Evolutionary conservation across 108 stramenopile genomes (phyloP).

Genomic region (Skeletonema potamos): DNA sequence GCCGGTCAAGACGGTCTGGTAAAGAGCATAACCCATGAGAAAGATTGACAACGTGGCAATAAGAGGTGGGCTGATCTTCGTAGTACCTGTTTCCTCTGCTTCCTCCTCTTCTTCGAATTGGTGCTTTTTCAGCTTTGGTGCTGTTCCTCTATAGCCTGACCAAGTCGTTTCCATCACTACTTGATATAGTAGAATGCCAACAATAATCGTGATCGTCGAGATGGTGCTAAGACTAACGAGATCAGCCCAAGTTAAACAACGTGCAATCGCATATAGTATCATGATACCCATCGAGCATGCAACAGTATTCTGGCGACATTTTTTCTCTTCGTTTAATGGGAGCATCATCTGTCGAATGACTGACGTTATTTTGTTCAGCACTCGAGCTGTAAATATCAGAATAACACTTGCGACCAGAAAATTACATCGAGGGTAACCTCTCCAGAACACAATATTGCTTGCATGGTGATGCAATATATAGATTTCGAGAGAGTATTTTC

Average conservation of each 20-base stretch:
- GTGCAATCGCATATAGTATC: slow-evolving; percentile 12
- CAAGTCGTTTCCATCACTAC: slow-evolving; percentile 39
- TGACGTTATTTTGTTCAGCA: slow-evolving; percentile 24
- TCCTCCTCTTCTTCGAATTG: not conserved
- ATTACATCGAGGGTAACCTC: slow-evolving; percentile 52
- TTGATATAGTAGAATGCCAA: slow-evolving; percentile 37
- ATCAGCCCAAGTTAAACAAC: slow-evolving; percentile 8
- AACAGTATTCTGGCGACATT: slow-evolving; percentile 5
- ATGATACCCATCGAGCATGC: not conserved
- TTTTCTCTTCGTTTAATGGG: slow-evolving; percentile 28
- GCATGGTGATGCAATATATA: slow-evolving; percentile 86
- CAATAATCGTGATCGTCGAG: slow-evolving; percentile 20
- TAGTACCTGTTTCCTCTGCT: slow-evolving; percentile 15
- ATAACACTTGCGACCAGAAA: slow-evolving; percentile 18
- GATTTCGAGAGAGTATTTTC: slow-evolving; percentile 84
- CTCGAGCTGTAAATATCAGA: slow-evolving; percentile 18
- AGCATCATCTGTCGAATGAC: slow-evolving; percentile 37
- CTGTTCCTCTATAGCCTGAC: slow-evolving; percentile 10
- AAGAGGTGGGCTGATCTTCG: slow-evolving; percentile 37
- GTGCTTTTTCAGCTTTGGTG: not conserved
- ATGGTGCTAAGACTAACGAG: slow-evolving; percentile 18
- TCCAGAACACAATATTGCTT: slow-evolving; percentile 12
- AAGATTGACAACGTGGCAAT: slow-evolving; percentile 37
- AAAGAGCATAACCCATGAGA: slow-evolving; percentile 13
- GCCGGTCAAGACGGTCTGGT: not conserved